phyloP scores from a whole-genome alignment of 2,329 filamentous ascomycete species.

The Immersiporthe knoxdaviesiana region DNA sequence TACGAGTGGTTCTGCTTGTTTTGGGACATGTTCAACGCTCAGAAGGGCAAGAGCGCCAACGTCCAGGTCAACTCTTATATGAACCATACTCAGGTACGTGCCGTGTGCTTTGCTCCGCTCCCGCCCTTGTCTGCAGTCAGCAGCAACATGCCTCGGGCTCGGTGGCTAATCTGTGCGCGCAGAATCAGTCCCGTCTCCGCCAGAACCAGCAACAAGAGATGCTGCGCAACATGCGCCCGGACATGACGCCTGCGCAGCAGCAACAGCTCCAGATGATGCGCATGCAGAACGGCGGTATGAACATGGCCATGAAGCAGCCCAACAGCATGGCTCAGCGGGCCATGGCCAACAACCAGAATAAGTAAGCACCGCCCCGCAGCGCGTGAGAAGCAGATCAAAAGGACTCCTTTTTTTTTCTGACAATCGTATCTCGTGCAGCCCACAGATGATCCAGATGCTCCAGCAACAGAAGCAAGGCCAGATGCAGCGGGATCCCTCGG shows the following conservation, averaged over 20 bases:
- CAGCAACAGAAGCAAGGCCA: constrained; percentile 68
- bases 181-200: constrained; percentile 71
- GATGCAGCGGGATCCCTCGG: constrained; percentile 87
- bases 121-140: constrained; percentile 7
- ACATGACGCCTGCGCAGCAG: constrained; percentile 57
- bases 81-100: constrained; percentile 76
- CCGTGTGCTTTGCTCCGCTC: constrained; percentile 22
- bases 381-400: not conserved
- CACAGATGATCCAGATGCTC: constrained; percentile 72
- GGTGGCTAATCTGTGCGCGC: constrained; percentile 28
- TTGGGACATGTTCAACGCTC: constrained; percentile 91
- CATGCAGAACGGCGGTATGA: constrained; percentile 65
- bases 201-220: constrained; percentile 79
- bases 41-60: constrained; percentile 70
- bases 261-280: constrained; percentile 69
- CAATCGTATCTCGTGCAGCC: constrained; percentile 46
- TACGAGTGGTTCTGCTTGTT: constrained; percentile 98
- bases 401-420: constrained; percentile 13
- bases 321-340: constrained; percentile 73
- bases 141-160: constrained; percentile 34
- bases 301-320: constrained; percentile 60
- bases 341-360: constrained; percentile 76
- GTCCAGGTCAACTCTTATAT: constrained; percentile 75
- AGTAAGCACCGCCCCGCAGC: constrained; percentile 54
- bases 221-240: constrained; percentile 71